Evolutionary conservation across 441 rosid species (phyloP), one percentile per base, ranked within the genome.

Genomic region (California macrophylla): DNA sequence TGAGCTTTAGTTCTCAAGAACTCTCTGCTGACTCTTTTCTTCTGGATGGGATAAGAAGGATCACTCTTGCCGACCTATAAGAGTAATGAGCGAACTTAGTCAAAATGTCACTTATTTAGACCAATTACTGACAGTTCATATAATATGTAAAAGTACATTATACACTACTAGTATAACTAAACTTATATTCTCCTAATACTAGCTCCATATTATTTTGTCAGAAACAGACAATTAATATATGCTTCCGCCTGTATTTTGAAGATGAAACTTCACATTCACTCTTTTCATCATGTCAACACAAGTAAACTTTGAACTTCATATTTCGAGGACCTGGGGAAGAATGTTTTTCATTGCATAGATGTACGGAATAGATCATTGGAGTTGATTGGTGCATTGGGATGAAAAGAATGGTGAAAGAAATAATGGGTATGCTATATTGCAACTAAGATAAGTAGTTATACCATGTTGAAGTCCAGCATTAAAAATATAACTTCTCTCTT

Each of bases 1-100:
- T 91, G 97, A 81, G 98, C 97, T 81, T 89, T 89, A 69, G 92
- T 88, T 80, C 97, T 88, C 83, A 93, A 82, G 79, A 89, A 88
- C 72, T 93, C 98, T 73, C 91, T 82, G 84, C 92, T 87, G 32
- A 86, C 95, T 72, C 95, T 84, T 79, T 93, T 93, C 91, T 93
- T 91, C 80, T 93, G 98, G 56, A 91, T 83, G 63, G 97, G 98
- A 82, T 78, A 91, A 28, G 98, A 89, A 69, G 93, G 83, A 74
- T 91, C 98, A 54, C 97, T 88, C 77, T 88, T 80, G 34, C 98
- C 97, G 76, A 93, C 83, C 98, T 93, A 70, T 1, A 47, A 72
- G 63, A 70, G 61, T 64, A 73, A 67, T 10, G 15, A 32, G 21
- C 3, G 5, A 30, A 77, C 15, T 30, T 6, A 5, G 38, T 13